Base-by-base conservation (phyloP, 140 eudicot species). In the Flaveria floridana region DNA sequence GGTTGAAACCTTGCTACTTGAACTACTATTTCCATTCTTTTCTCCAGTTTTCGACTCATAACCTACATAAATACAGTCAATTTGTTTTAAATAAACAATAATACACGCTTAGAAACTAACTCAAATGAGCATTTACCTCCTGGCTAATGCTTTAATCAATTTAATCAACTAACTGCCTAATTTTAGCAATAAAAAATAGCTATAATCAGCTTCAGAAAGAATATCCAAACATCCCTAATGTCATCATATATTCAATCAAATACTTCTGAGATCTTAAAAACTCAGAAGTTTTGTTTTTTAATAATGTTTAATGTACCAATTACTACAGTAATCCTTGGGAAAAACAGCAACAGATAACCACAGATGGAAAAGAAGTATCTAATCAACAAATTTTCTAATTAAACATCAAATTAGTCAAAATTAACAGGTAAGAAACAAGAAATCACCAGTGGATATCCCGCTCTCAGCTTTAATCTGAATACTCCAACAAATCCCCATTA, bases 401-500 rank as follows among this genome's bases (percentile, higher is more conserved):
- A 3, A 18, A 55, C 9, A 47, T n/a, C n/a, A 3, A 62, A 78
- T 48, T 47, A 78, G 39, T 63, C 5, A 11, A 78, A 78, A 71
- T 59, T 53, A 23, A 42, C 28, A 72, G 26, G 10, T 64, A n/a
- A 20, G 15, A 30, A 50, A n/a, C 2, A 41, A 13, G 25, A 37
- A 67, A 52, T 69, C 80, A 80, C 86, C 91, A 30, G 76, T 85
- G 37, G 69, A 82, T 72, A 84, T 80, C 59, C 87, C 79, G 73
- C 76, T 82, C 50, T 86, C 90, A 11, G 89, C 84, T 84, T 91
- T 91, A 65, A 86, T 83, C 81, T 79, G 95, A 75, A 79, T 80
- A 77, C 97, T 88, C 85, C 84, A 86, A 82, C 97, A 91, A 85
- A 86, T 75, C 81, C 97, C 97, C 97, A 91, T 91, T 73, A 47